Percentiles rank a stretch among this genome's conserved stretches.
phyloP scores from a whole-genome alignment of 2,329 filamentous ascomycete species.

The Fusarium pilosicola region DNA sequence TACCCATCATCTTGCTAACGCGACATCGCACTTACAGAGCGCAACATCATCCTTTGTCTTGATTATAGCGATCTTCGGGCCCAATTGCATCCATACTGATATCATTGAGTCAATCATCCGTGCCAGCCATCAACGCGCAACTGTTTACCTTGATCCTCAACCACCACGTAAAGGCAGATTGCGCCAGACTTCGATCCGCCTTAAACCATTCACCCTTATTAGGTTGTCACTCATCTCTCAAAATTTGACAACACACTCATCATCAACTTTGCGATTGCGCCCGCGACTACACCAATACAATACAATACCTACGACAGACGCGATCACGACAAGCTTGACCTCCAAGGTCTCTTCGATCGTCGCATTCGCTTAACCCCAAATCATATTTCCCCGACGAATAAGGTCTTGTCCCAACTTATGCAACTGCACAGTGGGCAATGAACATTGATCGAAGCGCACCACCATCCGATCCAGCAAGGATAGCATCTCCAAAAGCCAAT shows the following conservation, averaged over 20 bases:
- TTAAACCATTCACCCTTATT: neutral
- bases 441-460: slow-evolving; percentile 27
- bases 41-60: neutral
- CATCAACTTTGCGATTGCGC: slow-evolving; percentile 1
- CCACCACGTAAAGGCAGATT: neutral
- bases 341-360: slow-evolving; percentile 36
- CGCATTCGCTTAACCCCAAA: slow-evolving; percentile 33
- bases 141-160: neutral
- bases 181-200: neutral
- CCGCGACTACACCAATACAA: slow-evolving; percentile 18
- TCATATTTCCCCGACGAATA: slow-evolving; percentile 30
- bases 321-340: slow-evolving; percentile 30
- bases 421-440: slow-evolving; percentile 45
- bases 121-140: slow-evolving; percentile 6
- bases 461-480: slow-evolving; percentile 38
- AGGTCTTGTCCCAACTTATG: slow-evolving; percentile 42
- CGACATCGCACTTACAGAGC: slow-evolving; percentile 18
- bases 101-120: neutral
- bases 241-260: neutral
- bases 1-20: slow-evolving; percentile 17
- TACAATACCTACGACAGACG: slow-evolving; percentile 13
- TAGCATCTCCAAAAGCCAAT: slow-evolving; percentile 40
- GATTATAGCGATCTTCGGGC: neutral
- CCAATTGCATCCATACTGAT: slow-evolving; percentile 5
- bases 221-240: neutral